Base-by-base conservation (phyloP, 2,329 filamentous ascomycete genomes). In the Scorias spongiosa region DNA sequence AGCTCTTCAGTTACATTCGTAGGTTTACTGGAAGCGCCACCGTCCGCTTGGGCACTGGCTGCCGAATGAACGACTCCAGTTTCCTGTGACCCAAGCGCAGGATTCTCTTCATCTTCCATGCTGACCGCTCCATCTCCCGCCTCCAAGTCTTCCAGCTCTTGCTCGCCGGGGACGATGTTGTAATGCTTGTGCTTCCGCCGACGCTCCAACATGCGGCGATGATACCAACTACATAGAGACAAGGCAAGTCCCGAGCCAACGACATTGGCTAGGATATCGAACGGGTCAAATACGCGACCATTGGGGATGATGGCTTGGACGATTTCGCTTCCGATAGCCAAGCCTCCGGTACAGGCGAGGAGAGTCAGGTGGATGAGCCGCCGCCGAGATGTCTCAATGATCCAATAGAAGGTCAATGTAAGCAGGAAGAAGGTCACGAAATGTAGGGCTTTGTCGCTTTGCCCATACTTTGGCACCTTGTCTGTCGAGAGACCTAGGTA, bases 131-230 rank as follows among this genome's bases (percentile, higher is more conserved):
- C 63, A 12, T 36, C 32, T 10, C 67, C 71, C 2, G 61, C 63
- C 57, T 57, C 51, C 3, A 41, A 40, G 14, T 61, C 63, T 17
- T 65, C 67, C 5, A 62, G 61, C 28, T 72, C 73, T 7, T 26
- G 20, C 15, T 72, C 74, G 26, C 76, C 78, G 0, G 82, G 75
- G 5, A 93, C 74, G 6, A 75, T 72, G 43, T 75, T 72, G 57
- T 93, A 93, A 42, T 76, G 75, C 57, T 83, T 83, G 44, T 76
- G 77, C 56, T 77, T 70, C 47, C 88, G 75, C 60, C 83, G 84
- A 49, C 91, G 75, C 63, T 96, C 89, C 34, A 96, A 69, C 87
- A 96, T 96, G 46, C 91, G 81, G 58, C 84, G 82, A 65, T 98
- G 91, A 61, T 98, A 98, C 83, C 84, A 89, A 45, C 78, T 80